These are phyloP conservation scores for Neurospora sp. DNA, from an alignment of 495 filamentous ascomycete genomes.

Conservation along the genomic window DNA sequence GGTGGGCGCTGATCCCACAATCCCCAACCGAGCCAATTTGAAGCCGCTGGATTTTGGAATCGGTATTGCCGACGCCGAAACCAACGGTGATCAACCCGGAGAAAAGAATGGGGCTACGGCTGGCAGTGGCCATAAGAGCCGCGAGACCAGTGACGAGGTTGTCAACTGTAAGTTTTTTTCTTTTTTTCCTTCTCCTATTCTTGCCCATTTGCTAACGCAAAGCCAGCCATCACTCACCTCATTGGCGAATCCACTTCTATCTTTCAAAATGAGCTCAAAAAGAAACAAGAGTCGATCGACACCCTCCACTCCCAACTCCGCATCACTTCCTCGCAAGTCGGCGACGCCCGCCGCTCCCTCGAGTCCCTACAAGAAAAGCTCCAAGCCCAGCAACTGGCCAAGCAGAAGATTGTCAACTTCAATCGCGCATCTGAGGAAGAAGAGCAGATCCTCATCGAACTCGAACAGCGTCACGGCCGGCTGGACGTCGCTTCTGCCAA, in stretches of 20 bases:
- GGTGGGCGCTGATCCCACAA: slow-evolving; percentile 80
- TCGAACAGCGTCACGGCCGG: slow-evolving; percentile 29
- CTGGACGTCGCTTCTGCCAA: slow-evolving; percentile 21
- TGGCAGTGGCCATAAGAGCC: slow-evolving; percentile 36
- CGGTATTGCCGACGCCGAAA: slow-evolving; percentile 43
- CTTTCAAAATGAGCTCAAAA: slow-evolving; percentile 62
- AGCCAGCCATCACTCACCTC: slow-evolving; percentile 59
- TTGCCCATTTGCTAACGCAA: slow-evolving; percentile 16
- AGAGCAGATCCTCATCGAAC: slow-evolving; percentile 26
- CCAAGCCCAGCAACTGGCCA: slow-evolving; percentile 32
- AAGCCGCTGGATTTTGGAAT: slow-evolving; percentile 88
- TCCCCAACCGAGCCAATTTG: slow-evolving; percentile 80
- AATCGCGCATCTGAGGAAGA: slow-evolving; percentile 40
- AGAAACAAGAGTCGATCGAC: slow-evolving; percentile 76
- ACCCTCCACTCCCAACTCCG: slow-evolving; percentile 65
- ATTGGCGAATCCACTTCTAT: slow-evolving; percentile 62
- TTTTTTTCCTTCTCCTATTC: not conserved
- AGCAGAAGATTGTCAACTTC: slow-evolving; percentile 39
- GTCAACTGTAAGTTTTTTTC: slow-evolving; percentile 47
- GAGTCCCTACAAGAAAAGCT: slow-evolving; percentile 53
- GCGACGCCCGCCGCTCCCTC: slow-evolving; percentile 60
- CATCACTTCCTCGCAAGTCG: slow-evolving; percentile 65
- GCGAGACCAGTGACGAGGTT: slow-evolving; percentile 57
- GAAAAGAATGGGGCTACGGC: slow-evolving; percentile 19
- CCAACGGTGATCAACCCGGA: slow-evolving; percentile 30